These are phyloP conservation scores for Phtheirospermum japonicum DNA, from an alignment of 257 asterid species.

Conservation along the genomic window DNA sequence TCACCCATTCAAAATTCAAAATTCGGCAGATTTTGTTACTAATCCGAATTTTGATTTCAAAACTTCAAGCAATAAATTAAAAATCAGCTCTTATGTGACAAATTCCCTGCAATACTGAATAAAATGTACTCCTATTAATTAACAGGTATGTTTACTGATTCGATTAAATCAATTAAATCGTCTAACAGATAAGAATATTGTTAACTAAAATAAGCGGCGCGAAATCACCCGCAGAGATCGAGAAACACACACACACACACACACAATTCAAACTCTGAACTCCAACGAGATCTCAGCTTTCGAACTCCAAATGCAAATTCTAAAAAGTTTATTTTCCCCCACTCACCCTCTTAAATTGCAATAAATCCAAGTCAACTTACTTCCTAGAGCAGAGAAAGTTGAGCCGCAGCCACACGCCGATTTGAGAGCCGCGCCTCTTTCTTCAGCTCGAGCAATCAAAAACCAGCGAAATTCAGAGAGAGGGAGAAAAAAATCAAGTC, in stretches of 20 bases:
- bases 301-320: constrained; percentile 10
- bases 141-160: background rate
- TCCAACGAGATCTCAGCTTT: constrained; percentile 34
- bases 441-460: constrained; percentile 10
- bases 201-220: constrained; percentile 5
- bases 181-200: background rate
- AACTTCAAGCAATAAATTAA: constrained; percentile 27
- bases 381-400: constrained; percentile 19
- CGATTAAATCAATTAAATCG: too few relatives aligned
- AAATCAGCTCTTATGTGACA: constrained; percentile 24
- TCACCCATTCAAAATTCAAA: constrained; percentile 25
- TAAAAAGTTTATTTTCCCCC: background rate
- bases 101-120: constrained; percentile 31
- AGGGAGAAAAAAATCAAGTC: background rate
- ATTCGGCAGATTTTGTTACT: constrained; percentile 9
- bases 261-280: constrained; percentile 12
- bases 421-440: constrained; percentile 12
- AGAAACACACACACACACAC: background rate
- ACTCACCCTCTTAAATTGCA: constrained; percentile 16
- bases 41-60: constrained; percentile 20
- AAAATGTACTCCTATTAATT: constrained; percentile 3
- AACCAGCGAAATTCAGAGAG: constrained; percentile 17
- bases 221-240: constrained; percentile 23
- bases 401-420: constrained; percentile 26
- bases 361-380: constrained; percentile 31